Evolutionary conservation across 2,329 filamentous ascomycete genomes (phyloP).

Genomic region (Apiospora malaysiana): DNA sequence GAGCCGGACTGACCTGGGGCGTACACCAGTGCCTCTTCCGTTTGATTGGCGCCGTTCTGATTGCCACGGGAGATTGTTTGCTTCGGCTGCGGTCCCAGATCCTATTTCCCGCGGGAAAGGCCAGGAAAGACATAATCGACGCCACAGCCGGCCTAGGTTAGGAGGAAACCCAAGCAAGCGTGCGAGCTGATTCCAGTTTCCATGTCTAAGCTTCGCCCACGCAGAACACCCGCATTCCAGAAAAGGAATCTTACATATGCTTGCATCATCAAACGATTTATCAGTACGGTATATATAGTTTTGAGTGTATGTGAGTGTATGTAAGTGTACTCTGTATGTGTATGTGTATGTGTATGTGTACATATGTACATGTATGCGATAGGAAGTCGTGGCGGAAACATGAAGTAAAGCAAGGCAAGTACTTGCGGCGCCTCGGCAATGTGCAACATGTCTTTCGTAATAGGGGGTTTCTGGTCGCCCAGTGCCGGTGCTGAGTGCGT

Average conservation of each 20-base stretch:
- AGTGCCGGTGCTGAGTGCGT: not conserved
- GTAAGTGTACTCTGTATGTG: not conserved
- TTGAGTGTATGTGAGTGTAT: too few relatives aligned
- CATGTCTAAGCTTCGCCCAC: not conserved
- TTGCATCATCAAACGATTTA: not conserved
- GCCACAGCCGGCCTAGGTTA: not conserved
- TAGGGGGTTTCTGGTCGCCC: not conserved
- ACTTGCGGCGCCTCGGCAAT: too few relatives aligned
- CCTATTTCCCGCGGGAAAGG: not conserved
- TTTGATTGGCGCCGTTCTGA: not conserved
- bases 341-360: not conserved
- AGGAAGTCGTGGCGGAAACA: too few relatives aligned
- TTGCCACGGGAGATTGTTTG: not conserved
- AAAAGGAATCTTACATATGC: not conserved
- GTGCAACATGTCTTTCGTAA: not conserved
- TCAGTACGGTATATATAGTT: too few relatives aligned
- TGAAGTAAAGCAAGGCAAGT: too few relatives aligned
- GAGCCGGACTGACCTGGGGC: constrained; percentile 1
- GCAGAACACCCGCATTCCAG: not conserved
- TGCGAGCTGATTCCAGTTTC: not conserved
- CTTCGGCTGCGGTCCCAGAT: not conserved
- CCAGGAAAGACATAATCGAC: not conserved
- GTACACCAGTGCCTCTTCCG: not conserved
- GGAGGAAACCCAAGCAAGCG: not conserved
- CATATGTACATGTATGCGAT: not conserved